Conservation (phyloP, 169 alveolate species). For the Eimeria mitis region DNA sequence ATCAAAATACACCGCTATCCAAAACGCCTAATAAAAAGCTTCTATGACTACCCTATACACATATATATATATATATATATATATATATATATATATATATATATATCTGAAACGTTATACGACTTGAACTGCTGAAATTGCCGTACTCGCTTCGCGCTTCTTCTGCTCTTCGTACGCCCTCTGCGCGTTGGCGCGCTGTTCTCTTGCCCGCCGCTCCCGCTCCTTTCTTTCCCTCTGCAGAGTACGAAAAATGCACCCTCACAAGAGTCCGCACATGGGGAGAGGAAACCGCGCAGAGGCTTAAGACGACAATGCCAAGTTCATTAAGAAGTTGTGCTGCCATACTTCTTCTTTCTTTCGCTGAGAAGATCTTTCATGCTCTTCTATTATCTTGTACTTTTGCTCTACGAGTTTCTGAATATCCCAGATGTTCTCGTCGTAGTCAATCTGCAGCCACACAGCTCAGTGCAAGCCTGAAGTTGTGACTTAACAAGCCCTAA, state of each 20-base stretch:
- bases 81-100: background rate
- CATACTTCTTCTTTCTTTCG: conserved; percentile 80
- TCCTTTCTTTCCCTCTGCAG: conserved; percentile 85
- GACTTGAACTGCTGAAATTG: conserved; percentile 74
- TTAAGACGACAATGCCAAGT: background rate
- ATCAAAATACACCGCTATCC: background rate
- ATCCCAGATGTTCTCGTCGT: conserved; percentile 89
- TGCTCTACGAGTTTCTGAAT: conserved; percentile 88
- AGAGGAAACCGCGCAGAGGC: background rate
- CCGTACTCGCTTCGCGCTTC: conserved; percentile 81
- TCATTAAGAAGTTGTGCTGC: background rate
- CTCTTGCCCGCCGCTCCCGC: conserved; percentile 83
- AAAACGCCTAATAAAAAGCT: background rate
- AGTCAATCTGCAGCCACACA: conserved; percentile 83
- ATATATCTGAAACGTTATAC: background rate
- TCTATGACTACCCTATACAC: background rate
- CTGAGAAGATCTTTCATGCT: conserved; percentile 80
- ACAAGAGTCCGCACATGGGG: background rate
- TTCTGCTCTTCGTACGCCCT: conserved; percentile 84
- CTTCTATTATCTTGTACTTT: conserved; percentile 87
- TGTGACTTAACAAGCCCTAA: background rate
- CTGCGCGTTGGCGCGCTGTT: conserved; percentile 85
- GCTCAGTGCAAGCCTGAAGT: background rate
- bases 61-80: background rate
- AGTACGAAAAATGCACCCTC: conserved; percentile 2